Percentiles rank a stretch among this genome's conserved stretches.
Conservation (phyloP, 371 early-diverging fungal species). For the Rhizoclosmatium hyalinum region DNA sequence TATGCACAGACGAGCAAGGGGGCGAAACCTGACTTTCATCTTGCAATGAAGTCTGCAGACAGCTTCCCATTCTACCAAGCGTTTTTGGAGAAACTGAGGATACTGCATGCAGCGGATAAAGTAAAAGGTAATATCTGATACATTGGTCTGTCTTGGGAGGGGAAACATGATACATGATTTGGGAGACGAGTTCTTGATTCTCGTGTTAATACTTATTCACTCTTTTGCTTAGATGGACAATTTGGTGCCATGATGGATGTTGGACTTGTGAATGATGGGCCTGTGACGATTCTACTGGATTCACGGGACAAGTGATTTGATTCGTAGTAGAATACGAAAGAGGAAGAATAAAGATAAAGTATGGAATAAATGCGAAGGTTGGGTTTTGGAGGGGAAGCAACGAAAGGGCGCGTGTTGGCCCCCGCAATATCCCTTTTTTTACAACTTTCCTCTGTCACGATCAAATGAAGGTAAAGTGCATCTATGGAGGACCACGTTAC, state of each 20-base stretch:
- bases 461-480: too few species aligned
- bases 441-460: too few species aligned
- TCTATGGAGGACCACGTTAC: too few species aligned
- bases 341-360: too few species aligned
- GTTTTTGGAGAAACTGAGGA: conserved; percentile 75
- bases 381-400: too few species aligned
- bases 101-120: conserved; percentile 62
- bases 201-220: neutral
- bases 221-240: conserved; percentile 62
- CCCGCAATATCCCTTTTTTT: neutral
- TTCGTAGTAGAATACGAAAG: too few species aligned
- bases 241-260: conserved; percentile 91
- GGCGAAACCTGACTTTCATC: conserved; percentile 89
- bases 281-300: conserved; percentile 50
- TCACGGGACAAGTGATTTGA: conserved; percentile 13
- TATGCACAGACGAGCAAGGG: conserved; percentile 78
- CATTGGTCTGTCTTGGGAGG: neutral
- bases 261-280: conserved; percentile 80
- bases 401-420: neutral
- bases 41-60: conserved; percentile 75
- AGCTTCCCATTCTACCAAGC: conserved; percentile 75
- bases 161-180: neutral
- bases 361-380: too few species aligned
- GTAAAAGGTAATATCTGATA: conserved; percentile 69
- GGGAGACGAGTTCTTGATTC: neutral